Evolutionary conservation across 2,329 filamentous ascomycete species (phyloP), one percentile per base, ranked within the genome.

Genomic region (Cordyceps fumosorosea): DNA sequence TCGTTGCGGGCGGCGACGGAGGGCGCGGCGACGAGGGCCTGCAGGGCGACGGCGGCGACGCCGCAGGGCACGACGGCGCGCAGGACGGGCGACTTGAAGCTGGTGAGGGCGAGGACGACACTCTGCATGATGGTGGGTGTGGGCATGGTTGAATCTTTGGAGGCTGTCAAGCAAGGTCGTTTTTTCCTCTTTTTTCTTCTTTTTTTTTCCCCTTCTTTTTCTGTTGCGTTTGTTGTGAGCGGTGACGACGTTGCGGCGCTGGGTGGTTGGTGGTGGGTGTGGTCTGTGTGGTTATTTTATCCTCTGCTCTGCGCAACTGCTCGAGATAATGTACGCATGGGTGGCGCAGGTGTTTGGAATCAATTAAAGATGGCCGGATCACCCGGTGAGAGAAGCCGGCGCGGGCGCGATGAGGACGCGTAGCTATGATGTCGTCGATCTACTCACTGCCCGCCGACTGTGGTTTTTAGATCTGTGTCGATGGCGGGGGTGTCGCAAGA

Each of bases 21-120:
- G 5, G 87, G 87, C 2, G 87, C 70, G 5, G 84, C 87, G 7
- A 84, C 82, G 47, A 80, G 83, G 10, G 81, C 77, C 74, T 89
- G 87, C 53, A 89, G 77, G 1, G 82, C 83, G 66, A 86, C 86
- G 2, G 86, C 86, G 11, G 87, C 80, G 6, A 81, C 81, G 14
- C 88, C 79, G 42, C 81, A 81, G 2, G 87, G 87, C 2, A 88
- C 76, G 11, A 88, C 74, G 0, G 84, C 87, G 50, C 84, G 80
- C 14, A 89, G 77, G 62, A 89, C 81, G 1, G 86, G 85, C 58
- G 76, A 83, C 63, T 79, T 78, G 77, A 84, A 89, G 70, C 84
- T 83, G 34, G 85, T 88, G 11, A 81, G 73, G 67, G 81, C 79
- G 42, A 89, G 82, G 57, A 89, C 73, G 55, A 63, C 47, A 32